Conservation (phyloP, 345 rosid species). For the Bretschneidera sinensis region DNA sequence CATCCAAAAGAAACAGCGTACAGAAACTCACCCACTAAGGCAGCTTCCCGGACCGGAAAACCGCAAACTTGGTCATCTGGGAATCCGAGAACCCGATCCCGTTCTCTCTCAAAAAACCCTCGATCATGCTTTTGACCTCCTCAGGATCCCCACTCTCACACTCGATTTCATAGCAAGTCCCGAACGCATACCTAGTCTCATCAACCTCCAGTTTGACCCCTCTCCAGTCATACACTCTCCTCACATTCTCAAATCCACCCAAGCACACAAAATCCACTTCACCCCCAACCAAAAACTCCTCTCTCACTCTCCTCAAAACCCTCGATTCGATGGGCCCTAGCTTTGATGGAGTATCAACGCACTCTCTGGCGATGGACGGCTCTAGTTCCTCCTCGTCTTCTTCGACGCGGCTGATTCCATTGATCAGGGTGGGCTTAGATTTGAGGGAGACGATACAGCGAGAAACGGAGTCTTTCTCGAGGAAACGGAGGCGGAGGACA, state of each 20-base stretch:
- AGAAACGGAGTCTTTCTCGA: constrained; percentile 25
- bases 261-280: constrained; percentile 55
- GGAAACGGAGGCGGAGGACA: constrained; percentile 68
- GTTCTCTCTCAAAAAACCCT: constrained; percentile 52
- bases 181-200: constrained; percentile 69
- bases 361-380: constrained; percentile 28
- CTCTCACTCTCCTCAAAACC: constrained; percentile 58
- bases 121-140: constrained; percentile 52
- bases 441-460: constrained; percentile 65
- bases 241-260: constrained; percentile 82
- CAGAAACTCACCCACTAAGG: constrained; percentile 25
- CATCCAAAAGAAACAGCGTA: no score
- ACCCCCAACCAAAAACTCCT: constrained; percentile 54
- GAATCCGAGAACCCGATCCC: constrained; percentile 52
- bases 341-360: constrained; percentile 44
- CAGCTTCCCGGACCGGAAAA: constrained; percentile 68
- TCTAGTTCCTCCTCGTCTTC: constrained; percentile 86
- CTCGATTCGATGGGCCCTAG: constrained; percentile 41
- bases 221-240: constrained; percentile 61
- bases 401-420: constrained; percentile 83
- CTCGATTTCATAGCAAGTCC: constrained; percentile 68
- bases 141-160: constrained; percentile 82
- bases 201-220: constrained; percentile 79
- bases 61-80: constrained; percentile 66
- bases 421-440: constrained; percentile 46